A percentile compares a stretch with the other conserved stretches of the same genome.
These are phyloP conservation scores for Primulina huaijiensis DNA, from an alignment of 257 asterid genomes.

Conservation along the genomic window DNA sequence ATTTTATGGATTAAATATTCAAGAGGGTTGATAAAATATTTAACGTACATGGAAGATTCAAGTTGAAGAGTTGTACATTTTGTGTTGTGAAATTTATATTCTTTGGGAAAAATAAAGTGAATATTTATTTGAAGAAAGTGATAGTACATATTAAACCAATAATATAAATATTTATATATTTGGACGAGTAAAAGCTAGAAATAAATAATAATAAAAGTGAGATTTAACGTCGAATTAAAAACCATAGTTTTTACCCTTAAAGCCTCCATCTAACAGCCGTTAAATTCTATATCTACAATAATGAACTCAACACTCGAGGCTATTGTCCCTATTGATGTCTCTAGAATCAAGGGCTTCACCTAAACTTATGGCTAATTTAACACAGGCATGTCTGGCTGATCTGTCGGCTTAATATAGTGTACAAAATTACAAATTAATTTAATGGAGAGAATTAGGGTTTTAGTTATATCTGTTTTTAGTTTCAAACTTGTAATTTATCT, in stretches of 20 bases:
- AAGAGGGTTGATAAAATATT: background rate
- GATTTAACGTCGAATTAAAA: background rate
- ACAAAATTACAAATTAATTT: too few relatives aligned
- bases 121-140: background rate
- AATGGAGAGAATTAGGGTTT: too few relatives aligned
- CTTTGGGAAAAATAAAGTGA: background rate
- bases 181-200: background rate
- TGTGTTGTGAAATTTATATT: background rate
- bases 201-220: background rate
- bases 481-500: too few relatives aligned
- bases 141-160: too few relatives aligned
- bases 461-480: too few relatives aligned
- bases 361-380: background rate
- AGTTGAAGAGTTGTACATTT: background rate
- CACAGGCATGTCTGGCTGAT: background rate
- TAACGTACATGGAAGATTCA: background rate
- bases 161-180: too few relatives aligned
- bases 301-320: conserved; percentile 1
- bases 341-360: background rate
- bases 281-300: too few relatives aligned
- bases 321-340: background rate
- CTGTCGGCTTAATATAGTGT: background rate
- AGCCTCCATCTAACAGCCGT: background rate
- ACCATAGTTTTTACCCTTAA: background rate
- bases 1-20: too few relatives aligned